Conservation (phyloP, 208 protist genomes). For the Leptomonas seymouri region DNA sequence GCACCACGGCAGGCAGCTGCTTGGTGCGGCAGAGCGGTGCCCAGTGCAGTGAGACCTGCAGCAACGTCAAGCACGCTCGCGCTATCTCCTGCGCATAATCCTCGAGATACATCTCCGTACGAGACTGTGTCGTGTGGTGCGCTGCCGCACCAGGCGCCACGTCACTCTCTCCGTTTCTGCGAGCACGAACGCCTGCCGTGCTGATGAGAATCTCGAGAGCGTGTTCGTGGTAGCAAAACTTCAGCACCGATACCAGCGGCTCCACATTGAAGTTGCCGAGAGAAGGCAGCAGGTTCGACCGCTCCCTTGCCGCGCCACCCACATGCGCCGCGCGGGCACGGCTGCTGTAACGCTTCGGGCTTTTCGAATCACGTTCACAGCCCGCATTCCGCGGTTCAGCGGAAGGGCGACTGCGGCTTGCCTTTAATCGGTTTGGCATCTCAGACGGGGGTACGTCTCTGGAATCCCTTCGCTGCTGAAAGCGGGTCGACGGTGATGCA, state of each 20-base stretch:
- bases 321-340: too few species aligned
- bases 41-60: slow-evolving; percentile 24
- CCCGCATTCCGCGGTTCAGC: too few species aligned
- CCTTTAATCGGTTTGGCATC: too few species aligned
- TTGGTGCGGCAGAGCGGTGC: slow-evolving; percentile 26
- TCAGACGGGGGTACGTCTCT: not conserved
- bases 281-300: not conserved
- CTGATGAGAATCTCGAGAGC: slow-evolving; percentile 12
- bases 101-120: not conserved
- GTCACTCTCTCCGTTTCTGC: not conserved
- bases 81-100: slow-evolving; percentile 10
- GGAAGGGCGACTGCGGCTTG: too few species aligned
- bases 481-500: not conserved
- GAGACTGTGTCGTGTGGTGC: not conserved
- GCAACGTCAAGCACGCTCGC: not conserved
- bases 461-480: not conserved
- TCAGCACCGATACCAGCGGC: slow-evolving; percentile 2
- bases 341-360: too few species aligned
- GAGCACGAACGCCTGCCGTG: not conserved
- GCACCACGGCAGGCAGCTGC: slow-evolving; percentile 18
- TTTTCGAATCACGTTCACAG: too few species aligned
- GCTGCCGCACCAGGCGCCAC: not conserved
- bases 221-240: slow-evolving; percentile 18
- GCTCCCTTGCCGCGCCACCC: not conserved
- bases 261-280: slow-evolving; percentile 22